These are phyloP conservation scores for Mollisiaceae sp. DNA, from an alignment of 2,329 filamentous ascomycete species.

Conservation along the genomic window DNA sequence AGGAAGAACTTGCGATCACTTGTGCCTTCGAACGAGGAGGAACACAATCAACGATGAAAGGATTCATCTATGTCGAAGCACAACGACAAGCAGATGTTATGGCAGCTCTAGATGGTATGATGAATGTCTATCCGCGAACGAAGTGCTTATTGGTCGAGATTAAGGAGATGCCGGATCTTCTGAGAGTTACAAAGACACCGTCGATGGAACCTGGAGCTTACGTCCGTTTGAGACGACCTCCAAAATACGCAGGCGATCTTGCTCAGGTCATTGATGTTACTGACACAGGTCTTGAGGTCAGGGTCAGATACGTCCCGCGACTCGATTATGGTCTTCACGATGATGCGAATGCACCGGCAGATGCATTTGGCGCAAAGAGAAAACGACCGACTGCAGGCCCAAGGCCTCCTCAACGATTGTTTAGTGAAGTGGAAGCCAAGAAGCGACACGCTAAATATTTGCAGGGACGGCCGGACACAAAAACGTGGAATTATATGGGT, in stretches of 20 bases:
- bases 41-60: constrained; percentile 81
- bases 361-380: constrained; percentile 62
- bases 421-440: constrained; percentile 90
- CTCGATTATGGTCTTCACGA: constrained; percentile 91
- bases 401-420: constrained; percentile 84
- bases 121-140: constrained; percentile 86
- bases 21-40: constrained; percentile 90
- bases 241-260: constrained; percentile 86
- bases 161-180: constrained; percentile 96
- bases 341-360: constrained; percentile 59
- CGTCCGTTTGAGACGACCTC: constrained; percentile 81
- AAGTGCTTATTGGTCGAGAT: constrained; percentile 91
- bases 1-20: constrained; percentile 82
- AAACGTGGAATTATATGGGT: constrained; percentile 82
- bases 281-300: constrained; percentile 87
- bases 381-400: constrained; percentile 73
- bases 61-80: constrained; percentile 95
- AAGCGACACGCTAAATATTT: constrained; percentile 76
- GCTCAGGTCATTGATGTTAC: constrained; percentile 93
- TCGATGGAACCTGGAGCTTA: constrained; percentile 86
- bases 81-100: constrained; percentile 85
- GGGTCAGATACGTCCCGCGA: constrained; percentile 85
- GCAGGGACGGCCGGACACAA: constrained; percentile 52
- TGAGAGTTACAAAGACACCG: constrained; percentile 86
- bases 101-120: constrained; percentile 79